These are phyloP conservation scores for Thelephora aurantiotincta DNA, from an alignment of 768 basidiomycete species.

Conservation along the genomic window DNA sequence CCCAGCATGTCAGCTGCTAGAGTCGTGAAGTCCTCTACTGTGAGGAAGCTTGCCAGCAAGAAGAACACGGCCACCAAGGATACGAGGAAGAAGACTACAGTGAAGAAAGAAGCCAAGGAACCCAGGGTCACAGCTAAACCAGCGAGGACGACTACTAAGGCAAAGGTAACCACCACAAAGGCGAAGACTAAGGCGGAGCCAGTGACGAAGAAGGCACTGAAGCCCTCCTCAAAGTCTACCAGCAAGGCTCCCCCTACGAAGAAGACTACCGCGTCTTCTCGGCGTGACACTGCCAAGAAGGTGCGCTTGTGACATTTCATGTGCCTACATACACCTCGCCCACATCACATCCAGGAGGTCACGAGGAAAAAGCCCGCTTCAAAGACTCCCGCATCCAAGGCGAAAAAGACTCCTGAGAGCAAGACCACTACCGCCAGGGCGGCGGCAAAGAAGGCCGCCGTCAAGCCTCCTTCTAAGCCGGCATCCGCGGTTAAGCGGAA, in stretches of 20 bases:
- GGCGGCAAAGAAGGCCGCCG: conserved; percentile 5
- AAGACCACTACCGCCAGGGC: conserved; percentile 10
- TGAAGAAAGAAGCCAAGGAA: conserved; percentile 12
- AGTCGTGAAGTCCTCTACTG: conserved; percentile 10
- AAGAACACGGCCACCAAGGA: conserved; percentile 8
- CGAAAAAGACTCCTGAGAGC: conserved; percentile 17
- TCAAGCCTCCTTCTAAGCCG: neutral
- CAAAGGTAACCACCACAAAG: conserved; percentile 9
- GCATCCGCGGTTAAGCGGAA: neutral
- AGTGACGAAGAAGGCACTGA: conserved; percentile 24
- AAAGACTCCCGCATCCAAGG: conserved; percentile 5
- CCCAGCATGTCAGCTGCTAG: conserved; percentile 14
- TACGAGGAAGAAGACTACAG: conserved; percentile 17
- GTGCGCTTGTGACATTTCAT: conserved; percentile 16
- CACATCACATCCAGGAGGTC: conserved; percentile 25
- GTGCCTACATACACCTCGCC: conserved; percentile 1
- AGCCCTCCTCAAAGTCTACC: conserved; percentile 13
- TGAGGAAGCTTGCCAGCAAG: conserved; percentile 8
- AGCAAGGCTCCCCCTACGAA: conserved; percentile 20
- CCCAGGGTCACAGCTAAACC: conserved; percentile 12
- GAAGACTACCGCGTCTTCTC: conserved; percentile 24
- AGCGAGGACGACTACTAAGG: conserved; percentile 17
- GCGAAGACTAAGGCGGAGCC: conserved; percentile 13
- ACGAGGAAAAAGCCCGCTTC: conserved; percentile 31
- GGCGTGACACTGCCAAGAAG: conserved; percentile 52